Percentiles rank a stretch among this genome's conserved stretches.
Evolutionary conservation across 2,329 filamentous ascomycete species (phyloP).

Genomic region (Sclerotinia trifoliorum): DNA sequence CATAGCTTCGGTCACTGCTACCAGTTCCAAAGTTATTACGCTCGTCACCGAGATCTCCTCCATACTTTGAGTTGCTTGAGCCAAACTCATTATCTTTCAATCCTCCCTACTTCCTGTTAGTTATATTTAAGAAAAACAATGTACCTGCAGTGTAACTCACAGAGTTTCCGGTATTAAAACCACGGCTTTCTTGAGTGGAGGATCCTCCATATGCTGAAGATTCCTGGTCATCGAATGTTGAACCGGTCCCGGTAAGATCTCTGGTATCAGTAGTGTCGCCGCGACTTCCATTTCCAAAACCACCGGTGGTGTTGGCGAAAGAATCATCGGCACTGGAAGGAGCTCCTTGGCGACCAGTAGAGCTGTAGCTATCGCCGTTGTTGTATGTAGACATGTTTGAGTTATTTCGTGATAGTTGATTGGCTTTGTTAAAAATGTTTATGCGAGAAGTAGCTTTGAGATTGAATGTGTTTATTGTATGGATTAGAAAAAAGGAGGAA

Average conservation of each 20-base stretch:
- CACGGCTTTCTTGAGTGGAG: conserved; percentile 21
- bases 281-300: conserved; percentile 6
- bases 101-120: conserved; percentile 34
- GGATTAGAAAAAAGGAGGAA: background rate
- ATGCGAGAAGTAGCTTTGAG: background rate
- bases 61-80: conserved; percentile 21
- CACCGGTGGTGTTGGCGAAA: conserved; percentile 6
- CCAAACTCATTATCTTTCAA: conserved; percentile 27
- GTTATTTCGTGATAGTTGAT: conserved; percentile 12
- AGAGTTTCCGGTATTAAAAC: conserved; percentile 26
- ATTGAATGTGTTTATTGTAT: background rate
- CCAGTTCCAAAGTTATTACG: conserved; percentile 19
- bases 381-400: conserved; percentile 40
- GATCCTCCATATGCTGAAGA: conserved; percentile 17
- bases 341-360: conserved; percentile 19
- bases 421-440: background rate
- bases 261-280: background rate
- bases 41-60: conserved; percentile 10
- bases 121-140: background rate
- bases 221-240: conserved; percentile 20
- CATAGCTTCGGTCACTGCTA: conserved; percentile 16
- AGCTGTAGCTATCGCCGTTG: conserved; percentile 27
- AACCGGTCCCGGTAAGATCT: conserved; percentile 13
- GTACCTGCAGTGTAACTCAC: conserved; percentile 30
- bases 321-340: conserved; percentile 14